Conservation (phyloP, 768 basidiomycete species). For the Psilocybe cyanescens region DNA sequence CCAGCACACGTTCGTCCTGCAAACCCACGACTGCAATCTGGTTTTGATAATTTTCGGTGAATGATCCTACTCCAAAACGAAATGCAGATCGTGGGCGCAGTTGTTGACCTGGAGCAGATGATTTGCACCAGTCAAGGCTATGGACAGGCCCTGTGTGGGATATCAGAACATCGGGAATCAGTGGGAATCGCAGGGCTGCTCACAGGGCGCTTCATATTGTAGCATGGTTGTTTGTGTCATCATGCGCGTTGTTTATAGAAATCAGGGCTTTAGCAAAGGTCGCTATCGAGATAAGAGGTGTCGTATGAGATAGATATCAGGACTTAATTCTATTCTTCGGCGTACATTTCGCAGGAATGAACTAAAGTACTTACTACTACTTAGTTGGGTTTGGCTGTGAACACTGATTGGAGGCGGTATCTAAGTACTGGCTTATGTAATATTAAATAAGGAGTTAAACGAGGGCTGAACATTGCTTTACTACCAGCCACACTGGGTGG, state of each 20-base stretch:
- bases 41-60: conserved; percentile 83
- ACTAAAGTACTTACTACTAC: no score
- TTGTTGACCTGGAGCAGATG: conserved; percentile 73
- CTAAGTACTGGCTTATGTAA: no score
- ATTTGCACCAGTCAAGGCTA: conserved; percentile 88
- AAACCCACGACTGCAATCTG: conserved; percentile 79
- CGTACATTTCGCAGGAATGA: neutral
- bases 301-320: conserved; percentile 1
- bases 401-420: no score
- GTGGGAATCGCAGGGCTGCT: conserved; percentile 32
- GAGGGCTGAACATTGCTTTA: no score
- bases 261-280: neutral
- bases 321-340: conserved; percentile 4
- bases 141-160: conserved; percentile 75
- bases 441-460: no score
- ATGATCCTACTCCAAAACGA: conserved; percentile 85
- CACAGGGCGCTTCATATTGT: conserved; percentile 87
- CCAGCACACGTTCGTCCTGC: conserved; percentile 86
- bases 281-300: neutral
- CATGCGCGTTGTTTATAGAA: neutral
- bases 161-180: conserved; percentile 5
- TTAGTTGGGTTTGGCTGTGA: no score
- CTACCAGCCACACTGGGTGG: no score
- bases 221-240: conserved; percentile 77
- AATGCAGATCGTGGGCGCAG: conserved; percentile 76